Conservation (phyloP, 2,329 filamentous ascomycete species). For the Colletotrichum trifolii region DNA sequence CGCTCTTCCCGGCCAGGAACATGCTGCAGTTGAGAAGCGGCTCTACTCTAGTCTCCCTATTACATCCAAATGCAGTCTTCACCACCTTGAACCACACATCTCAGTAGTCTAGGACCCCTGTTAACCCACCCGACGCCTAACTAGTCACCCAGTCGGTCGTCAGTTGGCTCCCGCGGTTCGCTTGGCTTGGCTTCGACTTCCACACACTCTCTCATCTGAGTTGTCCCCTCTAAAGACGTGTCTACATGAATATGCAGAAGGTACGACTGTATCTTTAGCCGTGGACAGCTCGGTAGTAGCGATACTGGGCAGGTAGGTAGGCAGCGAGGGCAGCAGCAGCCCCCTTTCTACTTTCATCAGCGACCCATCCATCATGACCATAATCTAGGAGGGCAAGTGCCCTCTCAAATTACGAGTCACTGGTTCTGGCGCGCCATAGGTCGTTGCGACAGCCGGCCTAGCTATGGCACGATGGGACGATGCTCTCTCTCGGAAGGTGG, state of each 20-base stretch:
- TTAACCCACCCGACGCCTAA: no score
- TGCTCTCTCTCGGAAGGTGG: conserved; percentile 36
- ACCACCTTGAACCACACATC: no score
- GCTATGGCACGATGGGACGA: conserved; percentile 22
- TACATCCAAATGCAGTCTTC: no score
- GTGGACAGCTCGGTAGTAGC: no score
- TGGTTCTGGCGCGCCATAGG: conserved; percentile 1
- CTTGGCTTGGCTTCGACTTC: no score
- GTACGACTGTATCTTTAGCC: no score
- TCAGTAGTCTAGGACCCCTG: no score
- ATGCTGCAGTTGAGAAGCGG: neutral
- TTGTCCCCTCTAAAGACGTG: no score
- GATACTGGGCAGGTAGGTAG: conserved; percentile 1
- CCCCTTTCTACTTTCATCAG: conserved; percentile 5
- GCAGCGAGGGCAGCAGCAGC: neutral
- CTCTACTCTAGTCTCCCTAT: neutral
- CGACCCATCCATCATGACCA: conserved; percentile 7
- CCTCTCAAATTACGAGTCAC: conserved; percentile 22
- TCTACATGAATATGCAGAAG: no score
- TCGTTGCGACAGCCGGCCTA: conserved; percentile 19
- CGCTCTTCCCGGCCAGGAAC: conserved; percentile 10
- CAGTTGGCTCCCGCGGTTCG: no score
- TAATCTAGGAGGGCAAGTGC: neutral
- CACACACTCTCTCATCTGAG: no score
- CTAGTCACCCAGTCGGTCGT: no score